Percentiles rank a stretch among this genome's conserved stretches.
phyloP scores from a whole-genome alignment of 805 yeast genomes.

The Pichia phayaonensis region DNA sequence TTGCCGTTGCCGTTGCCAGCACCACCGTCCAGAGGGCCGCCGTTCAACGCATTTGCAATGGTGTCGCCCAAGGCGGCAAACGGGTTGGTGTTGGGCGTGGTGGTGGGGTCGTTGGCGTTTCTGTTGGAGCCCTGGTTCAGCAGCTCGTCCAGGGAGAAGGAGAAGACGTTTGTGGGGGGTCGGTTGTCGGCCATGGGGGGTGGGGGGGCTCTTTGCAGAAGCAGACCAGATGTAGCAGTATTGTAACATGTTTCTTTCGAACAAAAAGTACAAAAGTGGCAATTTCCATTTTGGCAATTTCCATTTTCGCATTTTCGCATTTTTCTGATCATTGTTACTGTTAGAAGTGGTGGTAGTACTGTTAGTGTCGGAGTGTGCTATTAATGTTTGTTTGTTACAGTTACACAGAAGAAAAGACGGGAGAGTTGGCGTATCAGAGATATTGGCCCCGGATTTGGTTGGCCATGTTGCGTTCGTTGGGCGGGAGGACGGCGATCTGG shows the following conservation, averaged over 20 bases:
- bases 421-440: constrained; percentile 17
- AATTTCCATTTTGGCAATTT: too few relatives aligned
- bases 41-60: neutral
- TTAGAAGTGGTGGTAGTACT: too few relatives aligned
- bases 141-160: neutral
- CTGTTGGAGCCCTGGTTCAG: neutral
- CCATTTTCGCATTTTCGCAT: too few relatives aligned
- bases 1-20: neutral
- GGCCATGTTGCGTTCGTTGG: constrained; percentile 49
- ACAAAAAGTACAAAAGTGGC: too few relatives aligned
- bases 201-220: too few relatives aligned
- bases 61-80: constrained; percentile 2
- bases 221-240: too few relatives aligned
- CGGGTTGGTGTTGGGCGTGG: neutral
- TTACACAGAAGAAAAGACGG: neutral
- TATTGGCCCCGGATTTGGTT: constrained; percentile 49
- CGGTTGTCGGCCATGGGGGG: neutral
- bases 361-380: too few relatives aligned
- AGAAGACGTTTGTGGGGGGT: neutral
- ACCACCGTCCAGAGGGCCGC: neutral
- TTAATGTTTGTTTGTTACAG: too few relatives aligned
- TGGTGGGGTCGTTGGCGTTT: neutral
- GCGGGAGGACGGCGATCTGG: constrained; percentile 42
- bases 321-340: too few relatives aligned
- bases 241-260: too few relatives aligned